Evolutionary conservation across 176 grass and related monocot genomes (phyloP).

Genomic region (Stipa capillata): DNA sequence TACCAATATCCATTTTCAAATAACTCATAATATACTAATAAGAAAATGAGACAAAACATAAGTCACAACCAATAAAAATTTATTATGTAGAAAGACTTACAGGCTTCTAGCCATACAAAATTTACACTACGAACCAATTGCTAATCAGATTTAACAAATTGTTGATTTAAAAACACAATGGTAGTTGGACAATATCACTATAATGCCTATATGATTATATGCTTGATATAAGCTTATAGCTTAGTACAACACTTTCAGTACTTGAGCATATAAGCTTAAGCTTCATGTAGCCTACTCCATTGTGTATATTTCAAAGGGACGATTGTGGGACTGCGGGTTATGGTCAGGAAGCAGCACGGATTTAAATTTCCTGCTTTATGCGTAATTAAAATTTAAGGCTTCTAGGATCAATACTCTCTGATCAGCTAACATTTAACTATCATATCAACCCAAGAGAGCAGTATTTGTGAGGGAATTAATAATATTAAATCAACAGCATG

Average conservation of each 20-base stretch:
- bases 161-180: no score
- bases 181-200: no score
- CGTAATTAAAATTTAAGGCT: background rate
- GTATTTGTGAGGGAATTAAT: no score
- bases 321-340: no score
- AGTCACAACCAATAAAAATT: no score
- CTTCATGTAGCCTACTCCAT: background rate
- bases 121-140: no score
- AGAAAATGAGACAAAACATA: no score
- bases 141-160: no score
- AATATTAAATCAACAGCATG: background rate
- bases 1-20: no score
- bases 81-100: no score
- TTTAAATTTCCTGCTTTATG: background rate
- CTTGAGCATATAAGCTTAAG: background rate
- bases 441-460: slow-evolving; percentile 7
- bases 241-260: background rate
- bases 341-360: background rate
- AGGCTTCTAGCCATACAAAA: no score
- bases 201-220: background rate
- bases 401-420: background rate
- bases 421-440: background rate
- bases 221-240: background rate
- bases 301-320: background rate
- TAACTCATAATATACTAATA: no score